A percentile compares a stretch with the other conserved stretches of the same genome.
phyloP scores from a whole-genome alignment of 176 grass and related monocot genomes.

The Phragmites australis region DNA sequence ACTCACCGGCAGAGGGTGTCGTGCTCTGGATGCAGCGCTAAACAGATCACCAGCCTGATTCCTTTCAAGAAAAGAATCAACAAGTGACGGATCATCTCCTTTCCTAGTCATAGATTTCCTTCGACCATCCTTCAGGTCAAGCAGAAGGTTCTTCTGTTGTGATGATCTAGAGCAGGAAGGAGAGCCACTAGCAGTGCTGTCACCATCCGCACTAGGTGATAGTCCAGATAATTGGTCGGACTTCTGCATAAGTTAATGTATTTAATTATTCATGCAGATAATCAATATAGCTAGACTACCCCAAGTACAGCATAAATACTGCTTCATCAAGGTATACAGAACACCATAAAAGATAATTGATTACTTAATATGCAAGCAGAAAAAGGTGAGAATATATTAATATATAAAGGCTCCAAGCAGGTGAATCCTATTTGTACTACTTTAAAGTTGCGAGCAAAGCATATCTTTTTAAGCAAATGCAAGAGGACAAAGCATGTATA shows the following conservation, averaged over 20 bases:
- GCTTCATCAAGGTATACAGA: too few species aligned
- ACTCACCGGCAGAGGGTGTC: constrained; percentile 67
- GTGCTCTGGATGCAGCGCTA: constrained; percentile 68
- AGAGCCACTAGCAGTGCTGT: constrained; percentile 71
- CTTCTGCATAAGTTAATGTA: constrained; percentile 59
- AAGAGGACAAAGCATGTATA: too few species aligned
- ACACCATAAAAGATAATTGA: too few species aligned
- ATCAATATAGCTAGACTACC: neutral
- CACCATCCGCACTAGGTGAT: constrained; percentile 57
- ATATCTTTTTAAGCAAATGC: too few species aligned
- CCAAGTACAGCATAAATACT: too few species aligned
- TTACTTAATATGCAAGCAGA: too few species aligned
- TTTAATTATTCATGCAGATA: constrained; percentile 23
- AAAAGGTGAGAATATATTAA: too few species aligned
- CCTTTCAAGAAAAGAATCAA: constrained; percentile 70
- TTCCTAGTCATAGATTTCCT: constrained; percentile 88
- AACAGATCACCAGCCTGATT: constrained; percentile 95
- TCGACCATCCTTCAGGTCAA: constrained; percentile 82
- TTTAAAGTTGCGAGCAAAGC: too few species aligned
- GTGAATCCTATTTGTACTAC: too few species aligned
- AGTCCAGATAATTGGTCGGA: constrained; percentile 70
- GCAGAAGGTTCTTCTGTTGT: constrained; percentile 71
- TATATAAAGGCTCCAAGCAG: too few species aligned
- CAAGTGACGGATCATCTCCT: constrained; percentile 51
- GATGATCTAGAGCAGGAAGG: constrained; percentile 69